Percentiles rank a stretch among this genome's conserved stretches.
phyloP scores from a whole-genome alignment of 768 basidiomycete species.

The Gymnopilus dilepis region DNA sequence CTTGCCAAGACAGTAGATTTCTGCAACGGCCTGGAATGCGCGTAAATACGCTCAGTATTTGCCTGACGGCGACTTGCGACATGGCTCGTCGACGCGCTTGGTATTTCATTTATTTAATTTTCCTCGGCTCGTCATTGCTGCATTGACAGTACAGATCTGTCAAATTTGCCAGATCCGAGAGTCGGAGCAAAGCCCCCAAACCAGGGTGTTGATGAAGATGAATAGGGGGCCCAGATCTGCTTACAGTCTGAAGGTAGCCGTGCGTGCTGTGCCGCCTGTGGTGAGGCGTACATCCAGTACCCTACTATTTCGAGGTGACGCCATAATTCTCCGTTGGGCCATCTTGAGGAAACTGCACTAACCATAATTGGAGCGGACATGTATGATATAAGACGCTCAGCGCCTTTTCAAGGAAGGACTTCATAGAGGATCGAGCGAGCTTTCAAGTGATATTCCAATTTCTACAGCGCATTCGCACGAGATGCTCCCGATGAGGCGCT shows the following conservation, averaged over 20 bases:
- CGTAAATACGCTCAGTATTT: background rate
- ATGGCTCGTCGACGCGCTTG: background rate
- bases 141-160: background rate
- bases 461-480: background rate
- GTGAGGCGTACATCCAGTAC: background rate
- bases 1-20: background rate
- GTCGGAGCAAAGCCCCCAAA: background rate
- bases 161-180: constrained; percentile 1
- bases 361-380: background rate
- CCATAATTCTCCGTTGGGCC: background rate
- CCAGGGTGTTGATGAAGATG: constrained; percentile 1
- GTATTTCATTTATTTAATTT: background rate
- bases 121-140: no score
- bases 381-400: background rate
- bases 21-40: background rate
- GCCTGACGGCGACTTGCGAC: background rate
- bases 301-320: background rate
- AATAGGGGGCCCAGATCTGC: background rate
- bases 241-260: no score
- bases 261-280: background rate
- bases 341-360: background rate
- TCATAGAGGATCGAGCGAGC: background rate
- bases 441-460: background rate
- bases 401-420: no score
- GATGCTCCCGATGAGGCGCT: background rate